These are phyloP conservation scores for Coelomomyces lativittatus DNA, from an alignment of 371 early-diverging fungal genomes.

Conservation along the genomic window DNA sequence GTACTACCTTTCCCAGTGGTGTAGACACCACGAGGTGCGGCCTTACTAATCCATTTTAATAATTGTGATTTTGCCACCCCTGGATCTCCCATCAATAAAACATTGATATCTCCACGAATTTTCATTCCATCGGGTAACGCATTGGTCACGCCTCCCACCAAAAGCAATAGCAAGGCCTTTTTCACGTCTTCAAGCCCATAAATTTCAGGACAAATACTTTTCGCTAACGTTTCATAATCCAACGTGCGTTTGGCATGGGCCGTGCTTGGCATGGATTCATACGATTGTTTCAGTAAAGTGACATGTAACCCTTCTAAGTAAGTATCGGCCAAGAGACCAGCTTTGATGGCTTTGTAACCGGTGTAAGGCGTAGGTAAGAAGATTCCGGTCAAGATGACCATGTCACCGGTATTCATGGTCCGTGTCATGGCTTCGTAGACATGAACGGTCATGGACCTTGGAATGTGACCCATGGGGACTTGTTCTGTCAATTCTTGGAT, in stretches of 20 bases:
- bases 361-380: conserved; percentile 87
- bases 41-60: conserved; percentile 66
- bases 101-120: conserved; percentile 86
- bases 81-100: conserved; percentile 97
- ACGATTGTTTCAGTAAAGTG: conserved; percentile 67
- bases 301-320: conserved; percentile 79
- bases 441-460: conserved; percentile 82
- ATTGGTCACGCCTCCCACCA: conserved; percentile 78
- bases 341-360: conserved; percentile 77
- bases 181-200: conserved; percentile 93
- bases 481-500: conserved; percentile 90
- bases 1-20: conserved; percentile 78
- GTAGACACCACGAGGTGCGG: conserved; percentile 77
- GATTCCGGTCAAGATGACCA: conserved; percentile 70
- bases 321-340: conserved; percentile 90
- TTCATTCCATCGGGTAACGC: conserved; percentile 75
- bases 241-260: conserved; percentile 10
- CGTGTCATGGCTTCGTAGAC: conserved; percentile 69
- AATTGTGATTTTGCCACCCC: conserved; percentile 91
- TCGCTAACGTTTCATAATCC: conserved; percentile 58
- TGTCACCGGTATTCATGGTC: conserved; percentile 75
- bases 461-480: conserved; percentile 96
- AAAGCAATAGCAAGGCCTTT: conserved; percentile 67
- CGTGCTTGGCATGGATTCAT: conserved; percentile 43
- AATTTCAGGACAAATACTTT: conserved; percentile 91